Percentiles rank a stretch among this genome's conserved stretches.
These are phyloP conservation scores for Plasmodium coatneyi DNA, from an alignment of 169 alveolate genomes.

Conservation along the genomic window DNA sequence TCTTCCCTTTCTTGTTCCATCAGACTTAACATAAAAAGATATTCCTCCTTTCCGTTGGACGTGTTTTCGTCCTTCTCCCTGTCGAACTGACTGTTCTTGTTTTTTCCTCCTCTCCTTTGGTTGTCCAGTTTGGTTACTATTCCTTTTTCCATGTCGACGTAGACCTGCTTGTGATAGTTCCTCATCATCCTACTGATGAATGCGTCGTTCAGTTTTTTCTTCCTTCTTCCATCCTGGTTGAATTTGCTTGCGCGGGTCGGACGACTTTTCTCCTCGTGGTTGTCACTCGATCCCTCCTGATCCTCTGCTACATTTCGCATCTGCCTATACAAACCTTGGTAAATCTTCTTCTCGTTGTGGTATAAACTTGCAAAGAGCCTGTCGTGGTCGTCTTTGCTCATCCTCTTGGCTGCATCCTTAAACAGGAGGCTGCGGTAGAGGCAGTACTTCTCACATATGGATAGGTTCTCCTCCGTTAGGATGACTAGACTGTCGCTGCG, in stretches of 20 bases:
- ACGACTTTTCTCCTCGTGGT: not conserved
- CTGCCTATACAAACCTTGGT: not conserved
- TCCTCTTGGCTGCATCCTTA: not conserved
- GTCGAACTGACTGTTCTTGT: not conserved
- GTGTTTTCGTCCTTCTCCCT: not conserved
- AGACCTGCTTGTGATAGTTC: conserved; percentile 27
- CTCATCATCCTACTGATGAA: conserved; percentile 2
- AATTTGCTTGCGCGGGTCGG: not conserved
- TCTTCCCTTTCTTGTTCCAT: conserved; percentile 15
- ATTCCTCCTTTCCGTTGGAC: not conserved
- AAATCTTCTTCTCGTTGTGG: conserved; percentile 18
- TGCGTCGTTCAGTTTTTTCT: not conserved
- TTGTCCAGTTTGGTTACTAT: not conserved
- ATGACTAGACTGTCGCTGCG: conserved; percentile 41
- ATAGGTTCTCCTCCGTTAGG: not conserved
- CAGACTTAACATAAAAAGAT: conserved; percentile 21
- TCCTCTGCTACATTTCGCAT: not conserved
- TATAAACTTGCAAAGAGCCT: not conserved
- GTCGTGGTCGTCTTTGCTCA: conserved; percentile 27
- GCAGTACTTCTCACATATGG: conserved; percentile 51
- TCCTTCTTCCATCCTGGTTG: not conserved
- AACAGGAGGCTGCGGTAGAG: conserved; percentile 16
- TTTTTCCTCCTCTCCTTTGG: not conserved
- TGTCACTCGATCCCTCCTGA: too few species aligned
- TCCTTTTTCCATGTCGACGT: conserved; percentile 19